Conservation (phyloP, 345 rosid species). For the Populus alba region DNA sequence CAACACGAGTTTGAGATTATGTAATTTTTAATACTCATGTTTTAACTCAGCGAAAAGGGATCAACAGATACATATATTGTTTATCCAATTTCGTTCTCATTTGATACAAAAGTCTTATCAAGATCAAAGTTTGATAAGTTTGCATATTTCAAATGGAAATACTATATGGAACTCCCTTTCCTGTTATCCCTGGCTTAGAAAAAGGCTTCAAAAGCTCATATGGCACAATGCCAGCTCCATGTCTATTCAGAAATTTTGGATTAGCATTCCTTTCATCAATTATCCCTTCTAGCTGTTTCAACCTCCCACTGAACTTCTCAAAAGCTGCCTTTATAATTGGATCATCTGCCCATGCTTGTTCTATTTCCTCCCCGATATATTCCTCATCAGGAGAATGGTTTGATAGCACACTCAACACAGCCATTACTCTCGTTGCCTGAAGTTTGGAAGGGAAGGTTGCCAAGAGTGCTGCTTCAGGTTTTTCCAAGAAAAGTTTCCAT, state of each 20-base stretch:
- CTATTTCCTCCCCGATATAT: conserved; percentile 22
- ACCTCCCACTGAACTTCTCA: conserved; percentile 23
- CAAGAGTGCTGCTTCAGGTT: conserved; percentile 36
- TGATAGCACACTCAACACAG: conserved; percentile 17
- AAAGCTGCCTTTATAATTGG: conserved; percentile 25
- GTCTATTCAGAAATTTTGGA: conserved; percentile 14
- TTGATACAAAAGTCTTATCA: neutral
- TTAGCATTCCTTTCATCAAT: conserved; percentile 24
- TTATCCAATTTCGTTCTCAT: neutral
- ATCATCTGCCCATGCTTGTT: conserved; percentile 24
- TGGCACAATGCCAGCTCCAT: conserved; percentile 26
- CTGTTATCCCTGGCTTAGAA: conserved; percentile 26
- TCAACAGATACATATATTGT: neutral
- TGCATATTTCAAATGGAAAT: conserved; percentile 18
- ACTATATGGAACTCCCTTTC: conserved; percentile 27
- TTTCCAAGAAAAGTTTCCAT: conserved; percentile 29
- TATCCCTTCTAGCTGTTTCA: conserved; percentile 22
- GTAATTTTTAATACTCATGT: too few species aligned
- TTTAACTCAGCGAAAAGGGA: neutral
- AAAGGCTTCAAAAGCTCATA: conserved; percentile 29
- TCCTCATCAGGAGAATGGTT: conserved; percentile 33
- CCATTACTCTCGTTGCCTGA: conserved; percentile 42
- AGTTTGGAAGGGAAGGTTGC: conserved; percentile 41
- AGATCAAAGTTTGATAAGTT: neutral
- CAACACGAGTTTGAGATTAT: too few species aligned